These are phyloP conservation scores for Epichloe scottii DNA, from an alignment of 2,329 filamentous ascomycete genomes.

Conservation along the genomic window DNA sequence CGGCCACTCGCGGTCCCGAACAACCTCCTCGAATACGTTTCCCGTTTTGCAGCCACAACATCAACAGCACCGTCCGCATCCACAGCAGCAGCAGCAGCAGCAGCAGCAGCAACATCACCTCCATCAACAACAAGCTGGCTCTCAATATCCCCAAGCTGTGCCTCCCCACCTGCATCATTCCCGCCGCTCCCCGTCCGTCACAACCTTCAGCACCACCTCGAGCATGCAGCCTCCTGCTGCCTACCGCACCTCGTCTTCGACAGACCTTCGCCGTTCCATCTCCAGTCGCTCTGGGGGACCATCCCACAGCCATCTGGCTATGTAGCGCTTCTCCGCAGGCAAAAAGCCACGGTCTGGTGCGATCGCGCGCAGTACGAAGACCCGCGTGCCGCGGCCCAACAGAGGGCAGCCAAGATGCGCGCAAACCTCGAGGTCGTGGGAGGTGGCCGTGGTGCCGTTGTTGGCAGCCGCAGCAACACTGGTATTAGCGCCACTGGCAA, in stretches of 20 bases:
- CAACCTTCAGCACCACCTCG: conserved; percentile 59
- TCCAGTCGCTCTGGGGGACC: conserved; percentile 60
- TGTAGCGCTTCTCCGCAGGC: conserved; percentile 87
- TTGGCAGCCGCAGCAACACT: conserved; percentile 43
- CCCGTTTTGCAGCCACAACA: conserved; percentile 21
- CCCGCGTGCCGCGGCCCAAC: conserved; percentile 67
- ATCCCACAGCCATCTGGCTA: conserved; percentile 58
- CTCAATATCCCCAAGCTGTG: conserved; percentile 6
- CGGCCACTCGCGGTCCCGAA: conserved; percentile 41
- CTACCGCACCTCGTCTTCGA: conserved; percentile 42
- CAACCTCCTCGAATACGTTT: conserved; percentile 43
- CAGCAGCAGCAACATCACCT: conserved; percentile 16
- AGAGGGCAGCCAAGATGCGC: conserved; percentile 75
- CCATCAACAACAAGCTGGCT: conserved; percentile 15
- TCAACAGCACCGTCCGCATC: conserved; percentile 18
- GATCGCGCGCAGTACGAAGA: conserved; percentile 90
- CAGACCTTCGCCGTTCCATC: conserved; percentile 60
- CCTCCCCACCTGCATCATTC: conserved; percentile 13
- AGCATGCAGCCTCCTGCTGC: conserved; percentile 48
- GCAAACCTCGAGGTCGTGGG: conserved; percentile 75
- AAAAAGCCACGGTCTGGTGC: conserved; percentile 98
- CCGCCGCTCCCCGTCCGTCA: conserved; percentile 50
- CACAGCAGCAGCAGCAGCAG: conserved; percentile 11
- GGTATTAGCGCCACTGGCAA: conserved; percentile 48
- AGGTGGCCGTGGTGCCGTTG: conserved; percentile 30